These are phyloP conservation scores for Fraxinus latifolia DNA, from an alignment of 305 asterid species.

Conservation along the genomic window DNA sequence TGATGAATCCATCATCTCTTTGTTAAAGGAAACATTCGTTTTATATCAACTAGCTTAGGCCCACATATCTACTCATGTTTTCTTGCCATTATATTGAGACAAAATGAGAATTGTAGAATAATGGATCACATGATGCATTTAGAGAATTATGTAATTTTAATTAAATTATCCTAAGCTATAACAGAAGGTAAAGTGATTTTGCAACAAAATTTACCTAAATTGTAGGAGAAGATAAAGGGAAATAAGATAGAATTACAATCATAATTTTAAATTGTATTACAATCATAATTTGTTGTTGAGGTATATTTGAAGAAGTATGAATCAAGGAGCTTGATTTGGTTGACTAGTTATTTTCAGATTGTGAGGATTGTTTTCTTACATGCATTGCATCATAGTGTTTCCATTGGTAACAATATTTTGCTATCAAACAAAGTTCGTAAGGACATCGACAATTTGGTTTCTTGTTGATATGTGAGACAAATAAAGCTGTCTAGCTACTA, in stretches of 20 bases:
- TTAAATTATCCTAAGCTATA: neutral
- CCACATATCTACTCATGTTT: constrained; percentile 55
- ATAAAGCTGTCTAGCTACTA: neutral
- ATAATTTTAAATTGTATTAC: neutral
- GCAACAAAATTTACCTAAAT: neutral
- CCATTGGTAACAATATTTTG: neutral
- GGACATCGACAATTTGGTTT: neutral
- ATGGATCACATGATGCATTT: neutral
- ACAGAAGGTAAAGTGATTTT: neutral
- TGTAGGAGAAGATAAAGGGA: neutral
- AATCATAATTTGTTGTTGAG: neutral
- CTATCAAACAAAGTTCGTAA: neutral
- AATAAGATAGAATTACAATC: neutral
- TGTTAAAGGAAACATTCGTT: constrained; percentile 14
- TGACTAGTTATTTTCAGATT: neutral
- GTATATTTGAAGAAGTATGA: neutral
- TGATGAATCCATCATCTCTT: constrained; percentile 24
- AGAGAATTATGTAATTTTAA: neutral
- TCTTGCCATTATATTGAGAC: constrained; percentile 37
- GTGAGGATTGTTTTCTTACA: neutral
- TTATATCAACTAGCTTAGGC: constrained; percentile 28
- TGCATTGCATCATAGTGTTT: neutral
- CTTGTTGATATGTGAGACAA: neutral
- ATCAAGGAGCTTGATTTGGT: neutral
- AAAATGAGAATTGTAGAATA: neutral